A percentile compares a stretch with the other conserved stretches of the same genome.
These are phyloP conservation scores for Exophiala bonariae DNA, from an alignment of 2,329 filamentous ascomycete species.

Conservation along the genomic window DNA sequence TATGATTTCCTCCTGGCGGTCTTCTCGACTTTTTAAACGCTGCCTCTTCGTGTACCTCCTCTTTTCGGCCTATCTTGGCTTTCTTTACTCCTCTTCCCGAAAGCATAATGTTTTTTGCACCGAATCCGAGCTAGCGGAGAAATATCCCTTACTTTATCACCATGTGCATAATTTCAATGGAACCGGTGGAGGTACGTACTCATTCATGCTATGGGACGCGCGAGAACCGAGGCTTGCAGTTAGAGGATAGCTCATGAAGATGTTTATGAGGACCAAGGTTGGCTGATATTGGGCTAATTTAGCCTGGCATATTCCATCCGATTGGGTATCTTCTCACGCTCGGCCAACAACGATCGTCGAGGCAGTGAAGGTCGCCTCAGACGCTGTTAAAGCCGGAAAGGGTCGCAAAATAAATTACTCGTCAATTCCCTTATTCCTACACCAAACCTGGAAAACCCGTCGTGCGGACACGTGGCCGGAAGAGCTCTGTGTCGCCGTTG, in stretches of 20 bases:
- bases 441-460: constrained; percentile 36
- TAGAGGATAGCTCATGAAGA: too few relatives aligned
- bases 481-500: constrained; percentile 28
- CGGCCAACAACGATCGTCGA: constrained; percentile 30
- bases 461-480: constrained; percentile 31
- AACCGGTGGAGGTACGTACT: constrained; percentile 16
- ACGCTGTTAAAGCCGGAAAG: constrained; percentile 17
- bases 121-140: constrained; percentile 6
- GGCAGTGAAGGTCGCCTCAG: constrained; percentile 30
- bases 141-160: constrained; percentile 15
- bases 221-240: too few relatives aligned
- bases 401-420: constrained; percentile 27
- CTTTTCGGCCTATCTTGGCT: constrained; percentile 6
- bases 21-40: constrained; percentile 10
- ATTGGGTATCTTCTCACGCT: constrained; percentile 11
- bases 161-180: constrained; percentile 21
- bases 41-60: constrained; percentile 9
- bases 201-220: too few relatives aligned
- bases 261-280: too few relatives aligned
- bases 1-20: constrained; percentile 12
- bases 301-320: constrained; percentile 22
- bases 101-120: constrained; percentile 3
- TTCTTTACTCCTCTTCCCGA: constrained; percentile 6
- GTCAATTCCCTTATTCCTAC: constrained; percentile 33
- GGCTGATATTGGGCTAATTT: background rate